phyloP scores from a whole-genome alignment of 495 filamentous ascomycete species.

The Daldinia grandis region DNA sequence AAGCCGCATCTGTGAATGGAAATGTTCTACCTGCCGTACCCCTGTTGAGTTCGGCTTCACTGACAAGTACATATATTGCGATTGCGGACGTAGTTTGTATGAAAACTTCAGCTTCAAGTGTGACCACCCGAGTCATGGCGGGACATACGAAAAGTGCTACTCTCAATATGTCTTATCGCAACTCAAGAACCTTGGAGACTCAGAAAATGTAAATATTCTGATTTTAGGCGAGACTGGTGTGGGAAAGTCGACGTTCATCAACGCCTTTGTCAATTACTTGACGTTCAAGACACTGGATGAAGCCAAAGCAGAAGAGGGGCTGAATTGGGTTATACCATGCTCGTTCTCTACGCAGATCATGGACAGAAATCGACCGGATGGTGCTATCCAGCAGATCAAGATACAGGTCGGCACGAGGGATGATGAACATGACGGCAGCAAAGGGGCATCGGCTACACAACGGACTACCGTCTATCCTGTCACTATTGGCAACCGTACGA shows the following conservation, averaged over 20 bases:
- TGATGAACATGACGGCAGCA: background rate
- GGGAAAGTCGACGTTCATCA: slow-evolving; percentile 7
- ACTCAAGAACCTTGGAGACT: background rate
- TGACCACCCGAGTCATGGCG: background rate
- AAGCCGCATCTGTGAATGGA: background rate
- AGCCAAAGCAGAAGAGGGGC: background rate
- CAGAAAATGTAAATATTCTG: background rate
- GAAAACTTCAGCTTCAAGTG: background rate
- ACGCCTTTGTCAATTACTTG: slow-evolving; percentile 11
- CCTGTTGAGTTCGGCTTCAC: background rate
- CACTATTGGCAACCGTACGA: background rate
- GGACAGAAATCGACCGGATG: background rate
- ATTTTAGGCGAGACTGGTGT: slow-evolving; percentile 7
- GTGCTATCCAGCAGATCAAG: background rate
- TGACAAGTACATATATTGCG: slow-evolving; percentile 4
- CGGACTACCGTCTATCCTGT: background rate
- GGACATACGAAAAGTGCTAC: background rate
- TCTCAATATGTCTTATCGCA: background rate
- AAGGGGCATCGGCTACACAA: background rate
- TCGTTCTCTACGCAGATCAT: background rate
- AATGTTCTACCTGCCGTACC: background rate
- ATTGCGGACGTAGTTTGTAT: slow-evolving; percentile 4
- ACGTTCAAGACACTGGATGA: background rate
- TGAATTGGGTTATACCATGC: background rate
- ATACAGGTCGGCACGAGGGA: background rate